Base-by-base conservation (phyloP, 345 rosid genomes). In the Anastatica hierochuntica region DNA sequence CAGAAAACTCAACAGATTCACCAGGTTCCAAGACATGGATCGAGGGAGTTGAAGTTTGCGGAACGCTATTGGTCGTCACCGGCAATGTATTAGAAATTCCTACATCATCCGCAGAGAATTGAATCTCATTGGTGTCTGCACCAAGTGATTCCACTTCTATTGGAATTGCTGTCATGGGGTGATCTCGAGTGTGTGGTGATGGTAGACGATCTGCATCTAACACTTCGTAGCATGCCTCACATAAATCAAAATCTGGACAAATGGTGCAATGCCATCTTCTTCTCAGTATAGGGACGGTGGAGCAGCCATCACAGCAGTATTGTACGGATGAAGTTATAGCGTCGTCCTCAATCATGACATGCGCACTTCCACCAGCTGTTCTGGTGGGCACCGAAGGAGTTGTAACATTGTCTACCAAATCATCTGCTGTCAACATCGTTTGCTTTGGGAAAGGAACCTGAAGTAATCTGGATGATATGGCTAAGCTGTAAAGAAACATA, bases 391-490 rank as follows among this genome's bases (percentile, higher is more conserved):
- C 76, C 51, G 86, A 53, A 30, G 78, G 66, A 63, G 90, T 68
- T 47, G 68, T 76, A 12, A 72, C 69, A 70, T 56, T 78, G 59
- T 92, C 95, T 13, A 51, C 80, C 61, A 74, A 73, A 62, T 92
- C 98, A 70, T 92, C 98, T 64, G 79, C 67, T 42, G 82, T 75
- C 73, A 88, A 72, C 78, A 85, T 81, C 31, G 94, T 88, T 71
- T 88, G 98, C 72, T 81, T 92, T 60, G 98, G 96, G 70, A 92
- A 92, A 47, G 98, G 98, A 63, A 92, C 98, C 77, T 92, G 98
- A 59, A 92, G 97, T 68, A 92, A 76, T 72, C 94, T 88, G 48
- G 98, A 88, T 18, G 98, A 85, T 77, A 92, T 88, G 30, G 98
- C 97, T 66, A 92, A 79, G 85, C 98, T 92, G 88, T 29, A 67